These are phyloP conservation scores for Candida sanyaensis DNA, from an alignment of 1,139 yeast genomes.

Conservation along the genomic window DNA sequence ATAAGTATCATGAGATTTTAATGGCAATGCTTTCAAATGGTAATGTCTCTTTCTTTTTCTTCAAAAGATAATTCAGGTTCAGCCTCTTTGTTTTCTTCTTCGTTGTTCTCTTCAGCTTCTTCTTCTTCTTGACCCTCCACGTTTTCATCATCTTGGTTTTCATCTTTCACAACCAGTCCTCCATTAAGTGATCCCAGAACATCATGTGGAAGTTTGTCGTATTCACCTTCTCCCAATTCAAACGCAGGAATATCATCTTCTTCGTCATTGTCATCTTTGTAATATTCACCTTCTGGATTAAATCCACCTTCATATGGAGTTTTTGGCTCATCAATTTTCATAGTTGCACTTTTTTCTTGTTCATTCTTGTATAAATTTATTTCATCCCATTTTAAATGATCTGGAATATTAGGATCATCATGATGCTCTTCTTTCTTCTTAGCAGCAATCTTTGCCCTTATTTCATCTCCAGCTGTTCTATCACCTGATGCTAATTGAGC, in stretches of 20 bases:
- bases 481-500: slow-evolving; percentile 34
- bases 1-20: slow-evolving; percentile 22
- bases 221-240: slow-evolving; percentile 47
- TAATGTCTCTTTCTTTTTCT: slow-evolving; percentile 76
- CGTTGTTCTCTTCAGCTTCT: no score
- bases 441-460: slow-evolving; percentile 41
- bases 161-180: slow-evolving; percentile 32
- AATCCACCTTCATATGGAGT: slow-evolving; percentile 96
- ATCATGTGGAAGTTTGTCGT: slow-evolving; percentile 23
- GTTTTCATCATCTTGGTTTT: slow-evolving; percentile 16
- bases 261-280: slow-evolving; percentile 69
- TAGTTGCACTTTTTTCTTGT: slow-evolving; percentile 69
- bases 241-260: slow-evolving; percentile 41
- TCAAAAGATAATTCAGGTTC: slow-evolving; percentile 71
- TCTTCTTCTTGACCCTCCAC: slow-evolving; percentile 34
- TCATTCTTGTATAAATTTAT: slow-evolving; percentile 65
- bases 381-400: slow-evolving; percentile 72
- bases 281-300: slow-evolving; percentile 82
- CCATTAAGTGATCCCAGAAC: slow-evolving; percentile 34
- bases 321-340: slow-evolving; percentile 94
- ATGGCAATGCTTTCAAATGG: slow-evolving; percentile 63
- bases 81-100: slow-evolving; percentile 29
- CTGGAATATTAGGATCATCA: slow-evolving; percentile 8
- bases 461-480: slow-evolving; percentile 36
- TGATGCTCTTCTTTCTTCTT: slow-evolving; percentile 13